Evolutionary conservation across 306 rosid genomes (phyloP).

Genomic region (Trifolium subterraneum): DNA sequence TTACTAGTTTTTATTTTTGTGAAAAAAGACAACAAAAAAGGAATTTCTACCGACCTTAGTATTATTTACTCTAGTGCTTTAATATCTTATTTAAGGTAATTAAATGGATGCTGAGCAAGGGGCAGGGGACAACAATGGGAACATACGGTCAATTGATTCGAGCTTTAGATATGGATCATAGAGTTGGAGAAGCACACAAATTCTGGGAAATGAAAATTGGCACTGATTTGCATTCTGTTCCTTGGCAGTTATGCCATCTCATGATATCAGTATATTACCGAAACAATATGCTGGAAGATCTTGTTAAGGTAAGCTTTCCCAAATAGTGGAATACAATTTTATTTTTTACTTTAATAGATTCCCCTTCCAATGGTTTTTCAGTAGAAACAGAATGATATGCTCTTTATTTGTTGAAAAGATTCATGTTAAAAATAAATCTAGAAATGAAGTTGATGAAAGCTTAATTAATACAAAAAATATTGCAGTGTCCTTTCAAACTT

Average conservation of each 20-base stretch:
- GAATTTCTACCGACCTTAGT: slow-evolving; percentile 17
- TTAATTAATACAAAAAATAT: not conserved
- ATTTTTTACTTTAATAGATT: slow-evolving; percentile 3
- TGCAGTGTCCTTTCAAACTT: slow-evolving; percentile 2
- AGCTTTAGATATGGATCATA: slow-evolving; percentile 92
- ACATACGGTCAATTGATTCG: slow-evolving; percentile 76
- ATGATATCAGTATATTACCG: slow-evolving; percentile 83
- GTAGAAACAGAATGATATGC: slow-evolving; percentile 12
- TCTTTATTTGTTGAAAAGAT: slow-evolving; percentile 28
- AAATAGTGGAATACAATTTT: slow-evolving; percentile 10
- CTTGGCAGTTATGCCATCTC: slow-evolving; percentile 87
- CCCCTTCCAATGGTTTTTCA: not conserved
- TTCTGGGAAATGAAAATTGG: slow-evolving; percentile 88
- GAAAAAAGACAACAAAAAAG: not conserved
- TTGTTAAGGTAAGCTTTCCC: slow-evolving; percentile 60
- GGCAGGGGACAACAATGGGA: slow-evolving; percentile 88
- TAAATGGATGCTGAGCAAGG: slow-evolving; percentile 98
- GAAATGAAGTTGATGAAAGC: slow-evolving; percentile 12
- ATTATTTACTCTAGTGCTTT: slow-evolving; percentile 23
- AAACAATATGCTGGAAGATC: slow-evolving; percentile 72
- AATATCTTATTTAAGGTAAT: slow-evolving; percentile 59
- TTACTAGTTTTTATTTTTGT: slow-evolving; percentile 1
- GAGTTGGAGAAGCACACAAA: slow-evolving; percentile 84
- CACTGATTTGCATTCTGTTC: slow-evolving; percentile 83
- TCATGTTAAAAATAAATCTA: slow-evolving; percentile 16